phyloP scores from a whole-genome alignment of 2,329 filamentous ascomycete species.

The Pestalotiopsis sp. region DNA sequence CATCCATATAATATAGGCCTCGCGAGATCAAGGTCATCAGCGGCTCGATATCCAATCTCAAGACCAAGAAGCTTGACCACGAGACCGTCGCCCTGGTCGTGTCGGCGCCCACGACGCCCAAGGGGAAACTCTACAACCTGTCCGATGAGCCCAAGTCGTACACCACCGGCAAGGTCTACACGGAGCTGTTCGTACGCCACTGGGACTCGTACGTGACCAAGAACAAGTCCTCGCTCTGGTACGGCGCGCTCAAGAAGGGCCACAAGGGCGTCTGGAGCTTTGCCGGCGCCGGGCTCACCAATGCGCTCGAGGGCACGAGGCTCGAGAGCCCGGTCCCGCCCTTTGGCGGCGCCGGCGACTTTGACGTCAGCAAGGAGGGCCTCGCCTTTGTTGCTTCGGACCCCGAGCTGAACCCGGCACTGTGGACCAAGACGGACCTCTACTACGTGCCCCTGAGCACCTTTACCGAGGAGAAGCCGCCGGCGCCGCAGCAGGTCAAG shows the following conservation, averaged over 20 bases:
- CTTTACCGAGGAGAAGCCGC: slow-evolving; percentile 57
- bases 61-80: slow-evolving; percentile 54
- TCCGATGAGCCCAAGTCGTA: slow-evolving; percentile 60
- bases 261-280: slow-evolving; percentile 42
- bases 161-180: slow-evolving; percentile 73
- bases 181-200: slow-evolving; percentile 76
- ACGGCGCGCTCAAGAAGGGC: slow-evolving; percentile 37
- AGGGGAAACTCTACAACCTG: slow-evolving; percentile 71
- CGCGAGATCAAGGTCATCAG: slow-evolving; percentile 52
- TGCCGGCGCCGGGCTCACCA: slow-evolving; percentile 53
- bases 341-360: slow-evolving; percentile 81
- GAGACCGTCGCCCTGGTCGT: slow-evolving; percentile 57
- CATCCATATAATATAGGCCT: slow-evolving; percentile 31
- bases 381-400: slow-evolving; percentile 79
- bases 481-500: slow-evolving; percentile 54
- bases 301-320: slow-evolving; percentile 63
- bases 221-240: slow-evolving; percentile 66
- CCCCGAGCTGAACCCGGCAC: slow-evolving; percentile 69
- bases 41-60: slow-evolving; percentile 61
- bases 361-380: slow-evolving; percentile 69
- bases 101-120: slow-evolving; percentile 67
- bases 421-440: slow-evolving; percentile 81
- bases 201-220: slow-evolving; percentile 79
- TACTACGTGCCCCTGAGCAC: slow-evolving; percentile 71
- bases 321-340: slow-evolving; percentile 73